These are phyloP conservation scores for Eremochloa ophiuroides DNA, from an alignment of 176 grass and related monocot species.

Conservation along the genomic window DNA sequence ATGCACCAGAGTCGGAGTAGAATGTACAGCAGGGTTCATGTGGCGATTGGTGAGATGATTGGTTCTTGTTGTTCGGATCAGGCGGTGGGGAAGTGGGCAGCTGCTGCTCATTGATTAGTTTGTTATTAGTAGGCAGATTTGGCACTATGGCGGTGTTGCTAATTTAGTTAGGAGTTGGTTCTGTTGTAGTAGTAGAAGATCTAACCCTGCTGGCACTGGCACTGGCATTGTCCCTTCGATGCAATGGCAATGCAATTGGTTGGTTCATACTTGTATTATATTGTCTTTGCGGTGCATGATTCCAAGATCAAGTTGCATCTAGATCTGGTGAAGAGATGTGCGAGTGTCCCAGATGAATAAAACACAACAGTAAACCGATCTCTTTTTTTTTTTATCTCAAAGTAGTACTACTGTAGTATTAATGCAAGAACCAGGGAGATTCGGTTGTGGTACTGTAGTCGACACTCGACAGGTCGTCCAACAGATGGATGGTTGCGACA, in stretches of 20 bases:
- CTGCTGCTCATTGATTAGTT: neutral
- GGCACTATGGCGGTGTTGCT: neutral
- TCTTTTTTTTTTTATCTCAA: neutral
- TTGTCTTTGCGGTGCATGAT: neutral
- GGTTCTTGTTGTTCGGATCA: neutral
- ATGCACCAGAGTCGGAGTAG: neutral
- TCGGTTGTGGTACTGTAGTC: neutral
- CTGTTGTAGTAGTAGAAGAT: conserved; percentile 23
- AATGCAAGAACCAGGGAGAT: neutral
- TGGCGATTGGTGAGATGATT: neutral
- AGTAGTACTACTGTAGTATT: too few relatives aligned
- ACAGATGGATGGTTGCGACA: too few relatives aligned
- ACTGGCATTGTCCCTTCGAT: neutral
- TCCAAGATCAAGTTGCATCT: neutral
- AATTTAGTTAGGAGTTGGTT: conserved; percentile 24
- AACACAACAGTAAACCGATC: neutral
- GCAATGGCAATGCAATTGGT: neutral
- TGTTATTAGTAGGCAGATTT: neutral
- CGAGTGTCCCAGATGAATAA: neutral
- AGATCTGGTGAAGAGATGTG: neutral
- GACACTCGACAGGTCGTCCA: too few relatives aligned
- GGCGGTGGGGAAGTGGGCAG: too few relatives aligned
- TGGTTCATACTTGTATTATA: neutral
- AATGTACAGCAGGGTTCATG: conserved; percentile 48
- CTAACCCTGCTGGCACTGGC: conserved; percentile 12